phyloP scores from a whole-genome alignment of 78 protist species.

The Cyanophora paradoxa region DNA sequence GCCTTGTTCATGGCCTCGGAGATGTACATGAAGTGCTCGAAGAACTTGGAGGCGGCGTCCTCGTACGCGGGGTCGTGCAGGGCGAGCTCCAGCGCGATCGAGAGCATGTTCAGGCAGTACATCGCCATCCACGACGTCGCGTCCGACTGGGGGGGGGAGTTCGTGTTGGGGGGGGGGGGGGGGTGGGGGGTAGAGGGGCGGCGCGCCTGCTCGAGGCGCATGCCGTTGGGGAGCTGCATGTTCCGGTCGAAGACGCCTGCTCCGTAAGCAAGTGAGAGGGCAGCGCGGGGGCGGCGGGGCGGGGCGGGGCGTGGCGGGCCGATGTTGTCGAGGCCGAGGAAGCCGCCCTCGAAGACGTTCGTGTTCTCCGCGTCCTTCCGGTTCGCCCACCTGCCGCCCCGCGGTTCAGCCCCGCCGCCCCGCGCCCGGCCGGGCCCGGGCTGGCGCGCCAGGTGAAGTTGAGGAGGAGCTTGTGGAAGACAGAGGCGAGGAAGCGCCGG shows the following conservation, averaged over 20 bases:
- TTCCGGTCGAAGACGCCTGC: constrained; percentile 64
- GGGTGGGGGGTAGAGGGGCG: no score
- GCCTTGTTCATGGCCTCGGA: no score
- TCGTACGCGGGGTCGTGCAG: constrained; percentile 44
- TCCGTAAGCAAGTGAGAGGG: no score
- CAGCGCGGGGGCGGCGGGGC: constrained; percentile 36
- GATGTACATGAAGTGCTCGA: constrained; percentile 65
- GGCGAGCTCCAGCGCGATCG: constrained; percentile 62
- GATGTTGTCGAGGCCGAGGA: no score
- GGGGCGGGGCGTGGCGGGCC: no score
- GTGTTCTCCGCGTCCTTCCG: constrained; percentile 54
- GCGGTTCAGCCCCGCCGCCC: no score
- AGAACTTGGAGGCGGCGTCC: constrained; percentile 61
- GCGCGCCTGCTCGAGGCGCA: constrained; percentile 14
- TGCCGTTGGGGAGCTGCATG: constrained; percentile 24
- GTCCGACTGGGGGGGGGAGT: no score
- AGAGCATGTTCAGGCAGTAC: constrained; percentile 59
- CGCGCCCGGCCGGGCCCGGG: no score
- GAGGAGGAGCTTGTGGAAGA: constrained; percentile 61
- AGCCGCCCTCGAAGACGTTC: constrained; percentile 56
- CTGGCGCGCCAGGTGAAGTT: constrained; percentile 73
- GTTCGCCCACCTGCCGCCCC: constrained; percentile 33
- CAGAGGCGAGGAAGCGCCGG: constrained; percentile 30
- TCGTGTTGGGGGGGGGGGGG: no score
- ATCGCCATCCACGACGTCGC: constrained; percentile 75